Evolutionary conservation across 108 stramenopile species (phyloP).

Genomic region (Schizochytrium sp.): DNA sequence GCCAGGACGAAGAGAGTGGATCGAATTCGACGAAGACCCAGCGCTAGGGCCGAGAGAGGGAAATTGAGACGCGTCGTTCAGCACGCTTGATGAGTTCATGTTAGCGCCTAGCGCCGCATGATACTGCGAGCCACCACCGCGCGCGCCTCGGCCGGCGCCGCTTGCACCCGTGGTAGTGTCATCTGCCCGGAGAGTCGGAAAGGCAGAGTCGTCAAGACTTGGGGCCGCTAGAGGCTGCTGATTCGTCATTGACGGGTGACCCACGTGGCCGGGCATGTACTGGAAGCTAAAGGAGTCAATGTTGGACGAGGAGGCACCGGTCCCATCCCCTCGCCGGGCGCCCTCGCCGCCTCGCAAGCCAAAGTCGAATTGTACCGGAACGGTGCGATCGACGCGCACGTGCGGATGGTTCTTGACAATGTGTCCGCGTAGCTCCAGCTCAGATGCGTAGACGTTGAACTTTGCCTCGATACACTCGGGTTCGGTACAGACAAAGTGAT

Average conservation of each 20-base stretch:
- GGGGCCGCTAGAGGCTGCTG: not conserved
- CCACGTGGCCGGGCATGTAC: not conserved
- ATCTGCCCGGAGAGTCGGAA: not conserved
- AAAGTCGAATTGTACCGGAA: not conserved
- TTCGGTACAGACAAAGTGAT: conserved; percentile 69
- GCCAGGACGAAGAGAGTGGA: not conserved
- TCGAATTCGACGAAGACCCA: not conserved
- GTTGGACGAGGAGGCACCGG: not conserved
- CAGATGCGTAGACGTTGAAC: conserved; percentile 74
- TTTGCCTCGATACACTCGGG: conserved; percentile 61
- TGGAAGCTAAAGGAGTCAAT: not conserved
- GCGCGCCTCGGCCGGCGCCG: not conserved
- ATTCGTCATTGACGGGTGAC: not conserved
- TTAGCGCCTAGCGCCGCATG: not conserved
- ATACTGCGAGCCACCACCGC: not conserved
- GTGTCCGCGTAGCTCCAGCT: conserved; percentile 68
- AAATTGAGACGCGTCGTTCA: not conserved
- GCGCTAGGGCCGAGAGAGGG: not conserved
- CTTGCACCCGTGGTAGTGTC: not conserved
- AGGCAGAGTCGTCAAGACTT: not conserved
- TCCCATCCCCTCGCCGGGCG: not conserved
- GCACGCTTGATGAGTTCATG: too few species aligned
- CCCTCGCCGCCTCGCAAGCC: not conserved
- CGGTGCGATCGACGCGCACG: not conserved
- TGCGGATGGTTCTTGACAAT: not conserved